Conservation (phyloP, 306 rosid species). For the Quercus parvula region DNA sequence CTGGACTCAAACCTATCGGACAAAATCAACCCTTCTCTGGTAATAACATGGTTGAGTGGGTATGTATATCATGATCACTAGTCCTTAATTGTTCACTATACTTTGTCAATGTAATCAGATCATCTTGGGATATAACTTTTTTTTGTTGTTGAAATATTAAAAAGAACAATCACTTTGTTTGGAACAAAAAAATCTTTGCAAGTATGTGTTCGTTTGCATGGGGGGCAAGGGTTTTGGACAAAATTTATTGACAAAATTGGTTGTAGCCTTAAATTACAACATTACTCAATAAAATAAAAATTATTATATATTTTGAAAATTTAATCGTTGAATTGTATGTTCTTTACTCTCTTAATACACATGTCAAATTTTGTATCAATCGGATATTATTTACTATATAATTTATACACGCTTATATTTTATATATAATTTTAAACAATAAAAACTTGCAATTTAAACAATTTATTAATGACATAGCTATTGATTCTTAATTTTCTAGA, state of each 20-base stretch:
- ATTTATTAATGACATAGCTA: too few relatives aligned
- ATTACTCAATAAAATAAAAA: too few relatives aligned
- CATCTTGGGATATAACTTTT: background rate
- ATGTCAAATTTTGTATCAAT: too few relatives aligned
- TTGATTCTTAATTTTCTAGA: too few relatives aligned
- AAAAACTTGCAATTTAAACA: too few relatives aligned
- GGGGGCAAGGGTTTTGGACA: background rate
- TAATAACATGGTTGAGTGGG: conserved; percentile 66
- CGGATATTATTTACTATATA: too few relatives aligned
- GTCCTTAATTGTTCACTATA: background rate
- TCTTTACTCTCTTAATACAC: too few relatives aligned
- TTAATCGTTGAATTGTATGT: accelerated
- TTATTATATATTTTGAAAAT: too few relatives aligned
- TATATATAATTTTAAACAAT: too few relatives aligned
- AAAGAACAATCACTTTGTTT: too few relatives aligned
- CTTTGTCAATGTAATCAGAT: background rate
- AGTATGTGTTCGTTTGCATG: background rate
- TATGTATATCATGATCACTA: conserved; percentile 13
- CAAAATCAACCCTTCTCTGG: conserved; percentile 33
- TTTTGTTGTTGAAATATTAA: background rate
- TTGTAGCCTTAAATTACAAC: too few relatives aligned
- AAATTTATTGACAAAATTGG: accelerated
- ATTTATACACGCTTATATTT: accelerated
- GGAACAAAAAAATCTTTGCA: background rate
- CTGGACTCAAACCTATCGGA: conserved; percentile 49